phyloP scores from a whole-genome alignment of 768 basidiomycete species.

The Russula abietina region DNA sequence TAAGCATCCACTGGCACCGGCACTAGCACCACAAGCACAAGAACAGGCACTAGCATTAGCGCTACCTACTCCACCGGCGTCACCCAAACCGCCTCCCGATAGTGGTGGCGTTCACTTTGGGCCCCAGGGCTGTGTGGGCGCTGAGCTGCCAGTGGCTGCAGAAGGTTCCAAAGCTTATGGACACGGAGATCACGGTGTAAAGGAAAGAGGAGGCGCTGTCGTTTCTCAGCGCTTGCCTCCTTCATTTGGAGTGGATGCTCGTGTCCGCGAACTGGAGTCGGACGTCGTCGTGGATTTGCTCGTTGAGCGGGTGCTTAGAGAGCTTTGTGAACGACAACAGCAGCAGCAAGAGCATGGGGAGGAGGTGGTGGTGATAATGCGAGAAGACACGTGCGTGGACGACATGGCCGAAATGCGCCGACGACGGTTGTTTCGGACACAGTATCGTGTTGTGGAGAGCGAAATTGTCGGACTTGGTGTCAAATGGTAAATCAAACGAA shows the following conservation, averaged over 20 bases:
- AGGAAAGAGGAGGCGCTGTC: background rate
- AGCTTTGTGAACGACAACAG: conserved; percentile 33
- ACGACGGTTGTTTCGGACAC: conserved; percentile 58
- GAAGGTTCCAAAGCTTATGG: background rate
- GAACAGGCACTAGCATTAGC: no score
- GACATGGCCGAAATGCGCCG: conserved; percentile 40
- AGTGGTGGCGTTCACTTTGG: background rate
- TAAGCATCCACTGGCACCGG: conserved; percentile 4
- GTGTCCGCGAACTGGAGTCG: background rate
- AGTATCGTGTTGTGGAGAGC: conserved; percentile 80
- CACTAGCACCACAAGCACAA: background rate
- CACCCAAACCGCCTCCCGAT: conserved; percentile 28
- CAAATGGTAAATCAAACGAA: conserved; percentile 22
- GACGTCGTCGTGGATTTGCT: conserved; percentile 33
- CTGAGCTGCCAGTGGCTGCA: background rate
- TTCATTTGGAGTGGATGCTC: background rate
- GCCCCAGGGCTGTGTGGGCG: background rate
- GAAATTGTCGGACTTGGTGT: conserved; percentile 56
- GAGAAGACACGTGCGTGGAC: conserved; percentile 33
- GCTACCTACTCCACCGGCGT: conserved; percentile 42
- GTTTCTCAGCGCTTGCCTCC: background rate
- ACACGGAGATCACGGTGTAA: background rate
- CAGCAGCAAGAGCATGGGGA: background rate
- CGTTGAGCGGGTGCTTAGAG: conserved; percentile 36
- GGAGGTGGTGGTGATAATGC: no score